Evolutionary conservation across 306 rosid genomes (phyloP).

Genomic region (Medicago arabica): DNA sequence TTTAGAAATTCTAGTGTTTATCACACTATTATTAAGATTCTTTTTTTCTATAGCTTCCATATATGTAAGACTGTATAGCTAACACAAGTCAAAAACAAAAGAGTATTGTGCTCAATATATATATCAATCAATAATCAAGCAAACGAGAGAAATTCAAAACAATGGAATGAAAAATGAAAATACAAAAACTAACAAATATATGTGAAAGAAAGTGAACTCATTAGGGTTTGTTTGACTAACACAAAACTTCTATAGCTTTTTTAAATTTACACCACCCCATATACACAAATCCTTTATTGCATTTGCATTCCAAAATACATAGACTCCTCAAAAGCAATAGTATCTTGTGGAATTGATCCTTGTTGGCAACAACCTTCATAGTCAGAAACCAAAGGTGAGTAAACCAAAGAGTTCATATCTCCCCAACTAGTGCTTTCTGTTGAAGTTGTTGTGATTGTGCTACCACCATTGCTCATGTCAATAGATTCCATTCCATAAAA

Average conservation of each 20-base stretch:
- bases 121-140: constrained; percentile 40
- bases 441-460: constrained; percentile 52
- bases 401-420: constrained; percentile 64
- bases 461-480: constrained; percentile 47
- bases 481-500: constrained; percentile 56
- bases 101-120: constrained; percentile 21
- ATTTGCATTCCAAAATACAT: constrained; percentile 60
- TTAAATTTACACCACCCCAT: constrained; percentile 54
- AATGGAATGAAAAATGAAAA: constrained; percentile 36
- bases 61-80: constrained; percentile 28
- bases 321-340: constrained; percentile 55
- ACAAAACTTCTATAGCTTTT: constrained; percentile 7
- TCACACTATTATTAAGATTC: constrained; percentile 38
- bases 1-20: constrained; percentile 37
- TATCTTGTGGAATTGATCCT: constrained; percentile 43
- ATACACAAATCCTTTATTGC: constrained; percentile 44
- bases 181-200: constrained; percentile 43
- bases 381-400: constrained; percentile 67
- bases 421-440: constrained; percentile 79
- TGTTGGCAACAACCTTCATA: constrained; percentile 57
- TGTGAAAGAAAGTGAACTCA: constrained; percentile 46
- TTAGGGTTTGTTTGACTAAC: constrained; percentile 38
- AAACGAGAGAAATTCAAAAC: constrained; percentile 38
- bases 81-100: constrained; percentile 11
- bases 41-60: constrained; percentile 25